phyloP scores from a whole-genome alignment of 2,329 filamentous ascomycete species.

The Ceratocystis eucalypticola region DNA sequence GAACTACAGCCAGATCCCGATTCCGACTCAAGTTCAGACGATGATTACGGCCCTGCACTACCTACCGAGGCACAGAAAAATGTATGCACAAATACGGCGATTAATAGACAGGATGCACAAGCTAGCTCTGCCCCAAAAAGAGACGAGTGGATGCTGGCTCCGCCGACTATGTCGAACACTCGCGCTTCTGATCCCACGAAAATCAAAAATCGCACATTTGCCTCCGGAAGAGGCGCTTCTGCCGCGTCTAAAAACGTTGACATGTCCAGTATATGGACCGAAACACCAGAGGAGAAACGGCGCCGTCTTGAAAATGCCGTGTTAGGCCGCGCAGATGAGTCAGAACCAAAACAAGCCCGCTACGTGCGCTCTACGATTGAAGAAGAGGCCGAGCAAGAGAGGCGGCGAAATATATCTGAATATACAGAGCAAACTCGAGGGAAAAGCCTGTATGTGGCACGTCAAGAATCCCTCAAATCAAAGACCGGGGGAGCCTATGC shows the following conservation, averaged over 20 bases:
- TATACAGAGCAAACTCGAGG: constrained; percentile 42
- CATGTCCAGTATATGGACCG: constrained; percentile 69
- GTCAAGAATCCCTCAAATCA: constrained; percentile 28
- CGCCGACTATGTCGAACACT: constrained; percentile 43
- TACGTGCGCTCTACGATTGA: constrained; percentile 24
- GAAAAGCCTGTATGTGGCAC: constrained; percentile 46
- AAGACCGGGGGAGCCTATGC: constrained; percentile 27
- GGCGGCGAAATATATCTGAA: constrained; percentile 34
- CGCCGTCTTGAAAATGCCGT: constrained; percentile 69
- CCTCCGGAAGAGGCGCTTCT: constrained; percentile 40
- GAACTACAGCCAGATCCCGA: constrained; percentile 14
- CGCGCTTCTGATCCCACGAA: constrained; percentile 69
- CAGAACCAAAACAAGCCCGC: constrained; percentile 24
- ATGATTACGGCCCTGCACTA: constrained; percentile 47
- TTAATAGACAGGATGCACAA: constrained; percentile 22
- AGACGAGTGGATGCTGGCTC: constrained; percentile 75
- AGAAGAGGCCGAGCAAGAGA: constrained; percentile 46
- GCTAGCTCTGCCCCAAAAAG: constrained; percentile 38
- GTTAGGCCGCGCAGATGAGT: constrained; percentile 50
- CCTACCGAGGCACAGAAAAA: constrained; percentile 42
- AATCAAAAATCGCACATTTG: constrained; percentile 68
- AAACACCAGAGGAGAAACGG: constrained; percentile 79
- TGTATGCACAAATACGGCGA: constrained; percentile 30
- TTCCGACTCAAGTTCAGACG: constrained; percentile 30
- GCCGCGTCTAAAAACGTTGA: constrained; percentile 21